Conservation (phyloP, 2,329 filamentous ascomycete genomes). For the Arthrobotrys conoides region DNA sequence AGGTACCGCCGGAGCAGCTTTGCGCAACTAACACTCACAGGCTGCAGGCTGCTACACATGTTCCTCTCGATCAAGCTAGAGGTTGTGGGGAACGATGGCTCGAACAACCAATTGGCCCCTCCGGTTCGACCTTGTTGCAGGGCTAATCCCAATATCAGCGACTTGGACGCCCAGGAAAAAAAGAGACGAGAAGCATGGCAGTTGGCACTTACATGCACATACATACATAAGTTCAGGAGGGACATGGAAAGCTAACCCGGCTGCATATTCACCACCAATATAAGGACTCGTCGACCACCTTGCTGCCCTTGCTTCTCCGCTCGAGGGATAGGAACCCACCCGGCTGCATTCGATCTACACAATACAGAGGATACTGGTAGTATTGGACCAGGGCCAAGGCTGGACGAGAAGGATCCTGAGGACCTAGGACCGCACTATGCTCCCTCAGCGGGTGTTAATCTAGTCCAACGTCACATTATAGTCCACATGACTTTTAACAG, state of each 20-base stretch:
- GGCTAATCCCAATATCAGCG: conserved; percentile 23
- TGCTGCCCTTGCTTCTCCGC: conserved; percentile 51
- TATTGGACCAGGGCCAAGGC: conserved; percentile 42
- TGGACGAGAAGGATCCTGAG: conserved; percentile 56
- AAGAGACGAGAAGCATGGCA: conserved; percentile 39
- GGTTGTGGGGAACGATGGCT: conserved; percentile 21
- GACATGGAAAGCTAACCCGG: conserved; percentile 45
- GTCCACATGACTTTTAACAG: conserved; percentile 55
- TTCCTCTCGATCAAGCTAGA: conserved; percentile 50
- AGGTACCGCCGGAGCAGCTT: conserved; percentile 50
- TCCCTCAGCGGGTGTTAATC: conserved; percentile 25
- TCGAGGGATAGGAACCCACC: conserved; percentile 36
- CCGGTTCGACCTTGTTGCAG: background rate
- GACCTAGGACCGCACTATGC: conserved; percentile 49
- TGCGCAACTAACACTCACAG: conserved; percentile 61
- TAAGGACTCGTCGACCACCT: conserved; percentile 13
- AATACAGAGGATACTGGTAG: no score
- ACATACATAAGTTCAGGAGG: no score
- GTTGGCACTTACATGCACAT: conserved; percentile 34
- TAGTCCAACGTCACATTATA: conserved; percentile 54
- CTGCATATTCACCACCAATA: conserved; percentile 39
- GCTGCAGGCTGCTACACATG: conserved; percentile 47
- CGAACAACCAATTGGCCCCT: conserved; percentile 44
- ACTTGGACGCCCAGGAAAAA: conserved; percentile 26
- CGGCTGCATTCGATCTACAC: conserved; percentile 46